phyloP scores from a whole-genome alignment of 2,329 filamentous ascomycete species.

The Coniella vitis region DNA sequence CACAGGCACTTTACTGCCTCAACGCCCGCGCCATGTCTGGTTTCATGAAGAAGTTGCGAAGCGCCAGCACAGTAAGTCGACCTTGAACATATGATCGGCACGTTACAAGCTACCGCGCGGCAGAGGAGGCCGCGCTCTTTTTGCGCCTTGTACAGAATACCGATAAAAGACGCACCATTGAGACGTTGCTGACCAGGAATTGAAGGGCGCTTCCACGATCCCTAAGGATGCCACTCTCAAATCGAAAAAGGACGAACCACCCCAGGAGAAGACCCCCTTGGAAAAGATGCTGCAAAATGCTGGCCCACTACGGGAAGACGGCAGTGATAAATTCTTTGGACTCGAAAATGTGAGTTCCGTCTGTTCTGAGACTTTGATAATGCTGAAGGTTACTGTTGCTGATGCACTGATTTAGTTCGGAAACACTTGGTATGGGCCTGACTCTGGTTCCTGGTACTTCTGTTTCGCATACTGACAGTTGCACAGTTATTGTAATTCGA shows the following conservation, averaged over 20 bases:
- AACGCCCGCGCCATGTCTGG: conserved; percentile 38
- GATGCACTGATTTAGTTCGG: conserved; percentile 61
- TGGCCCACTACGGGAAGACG: conserved; percentile 74
- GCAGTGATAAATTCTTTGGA: conserved; percentile 96
- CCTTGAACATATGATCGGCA: conserved; percentile 1
- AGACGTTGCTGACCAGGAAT: conserved; percentile 1
- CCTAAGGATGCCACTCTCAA: conserved; percentile 32
- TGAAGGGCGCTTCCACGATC: conserved; percentile 38
- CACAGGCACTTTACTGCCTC: background rate
- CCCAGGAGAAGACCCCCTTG: conserved; percentile 54
- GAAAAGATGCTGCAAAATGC: conserved; percentile 75
- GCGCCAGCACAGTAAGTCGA: conserved; percentile 45
- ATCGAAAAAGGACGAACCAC: conserved; percentile 50
- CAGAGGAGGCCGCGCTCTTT: background rate
- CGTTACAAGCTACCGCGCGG: conserved; percentile 3
- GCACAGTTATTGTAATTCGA: conserved; percentile 92
- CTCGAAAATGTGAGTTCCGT: conserved; percentile 79
- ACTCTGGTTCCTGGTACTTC: background rate
- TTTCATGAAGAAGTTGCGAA: conserved; percentile 54
- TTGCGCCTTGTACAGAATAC: conserved; percentile 1
- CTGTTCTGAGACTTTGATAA: conserved; percentile 10
- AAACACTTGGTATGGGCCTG: conserved; percentile 75
- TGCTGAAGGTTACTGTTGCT: background rate
- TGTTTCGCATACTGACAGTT: conserved; percentile 16
- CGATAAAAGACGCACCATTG: conserved; percentile 8